These are phyloP conservation scores for Cubamyces sp. DNA, from an alignment of 768 basidiomycete genomes.

Conservation along the genomic window DNA sequence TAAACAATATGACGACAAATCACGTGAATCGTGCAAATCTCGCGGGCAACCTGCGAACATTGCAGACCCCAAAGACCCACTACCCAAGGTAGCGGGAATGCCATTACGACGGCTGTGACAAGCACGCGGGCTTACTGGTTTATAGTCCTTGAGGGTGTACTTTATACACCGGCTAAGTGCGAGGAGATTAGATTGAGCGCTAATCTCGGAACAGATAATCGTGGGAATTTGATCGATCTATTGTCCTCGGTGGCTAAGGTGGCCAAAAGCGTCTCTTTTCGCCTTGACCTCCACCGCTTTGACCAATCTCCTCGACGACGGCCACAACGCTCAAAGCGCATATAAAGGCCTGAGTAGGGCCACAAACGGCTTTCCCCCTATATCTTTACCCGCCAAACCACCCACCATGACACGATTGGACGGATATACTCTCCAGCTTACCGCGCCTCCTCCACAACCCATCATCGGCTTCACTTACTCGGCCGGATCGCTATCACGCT, in stretches of 20 bases:
- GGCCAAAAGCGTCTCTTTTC: background rate
- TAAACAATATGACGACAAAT: too few species aligned
- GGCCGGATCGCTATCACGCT: constrained; percentile 9
- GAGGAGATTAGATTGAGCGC: too few species aligned
- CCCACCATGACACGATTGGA: constrained; percentile 13
- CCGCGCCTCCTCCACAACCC: constrained; percentile 10
- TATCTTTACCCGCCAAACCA: background rate
- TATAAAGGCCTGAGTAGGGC: background rate
- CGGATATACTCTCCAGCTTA: constrained; percentile 8
- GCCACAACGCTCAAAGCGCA: background rate
- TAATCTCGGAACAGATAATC: background rate
- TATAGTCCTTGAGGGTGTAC: too few species aligned
- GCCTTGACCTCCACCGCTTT: background rate
- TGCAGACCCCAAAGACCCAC: too few species aligned
- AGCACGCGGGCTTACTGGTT: too few species aligned
- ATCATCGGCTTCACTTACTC: constrained; percentile 18
- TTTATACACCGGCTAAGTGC: too few species aligned
- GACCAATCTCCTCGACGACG: background rate
- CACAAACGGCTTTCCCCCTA: background rate
- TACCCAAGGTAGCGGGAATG: too few species aligned
- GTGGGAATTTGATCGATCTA: background rate
- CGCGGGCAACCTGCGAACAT: too few species aligned
- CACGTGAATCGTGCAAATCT: too few species aligned
- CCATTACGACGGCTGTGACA: too few species aligned
- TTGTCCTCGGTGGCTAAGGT: background rate